phyloP scores from a whole-genome alignment of 768 basidiomycete genomes.

The Dentipellis sp. region DNA sequence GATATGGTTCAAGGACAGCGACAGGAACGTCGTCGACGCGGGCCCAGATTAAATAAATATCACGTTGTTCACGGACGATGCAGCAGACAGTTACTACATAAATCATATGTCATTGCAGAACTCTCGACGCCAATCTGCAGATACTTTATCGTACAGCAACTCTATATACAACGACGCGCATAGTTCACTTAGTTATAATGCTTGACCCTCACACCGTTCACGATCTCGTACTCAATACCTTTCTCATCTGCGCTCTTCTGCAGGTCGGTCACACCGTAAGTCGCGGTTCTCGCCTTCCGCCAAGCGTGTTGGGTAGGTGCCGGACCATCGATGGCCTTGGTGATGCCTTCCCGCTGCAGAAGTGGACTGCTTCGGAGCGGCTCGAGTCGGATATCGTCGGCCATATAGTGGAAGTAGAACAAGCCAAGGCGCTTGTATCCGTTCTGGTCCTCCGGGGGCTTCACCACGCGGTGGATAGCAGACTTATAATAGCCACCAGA shows the following conservation, averaged over 20 bases:
- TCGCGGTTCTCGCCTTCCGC: constrained; percentile 21
- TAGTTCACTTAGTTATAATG: constrained; percentile 20
- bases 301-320: constrained; percentile 23
- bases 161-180: too few relatives aligned
- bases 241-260: constrained; percentile 20
- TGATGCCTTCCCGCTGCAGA: constrained; percentile 23
- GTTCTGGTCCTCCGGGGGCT: constrained; percentile 27
- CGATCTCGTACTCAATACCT: constrained; percentile 24
- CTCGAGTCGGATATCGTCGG: constrained; percentile 21
- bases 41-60: too few relatives aligned
- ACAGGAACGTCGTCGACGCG: too few relatives aligned
- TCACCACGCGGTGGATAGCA: constrained; percentile 29
- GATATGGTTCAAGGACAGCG: too few relatives aligned
- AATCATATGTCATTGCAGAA: too few relatives aligned
- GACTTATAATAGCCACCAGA: constrained; percentile 28
- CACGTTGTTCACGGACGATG: too few relatives aligned
- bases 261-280: constrained; percentile 24
- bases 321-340: constrained; percentile 18
- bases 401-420: constrained; percentile 26
- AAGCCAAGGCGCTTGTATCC: constrained; percentile 25
- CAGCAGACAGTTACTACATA: too few relatives aligned
- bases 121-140: too few relatives aligned
- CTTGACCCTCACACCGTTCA: constrained; percentile 23
- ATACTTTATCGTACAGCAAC: too few relatives aligned
- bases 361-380: constrained; percentile 24